phyloP scores from a whole-genome alignment of 371 early-diverging fungal genomes.

The Rhizopus arrhizus region DNA sequence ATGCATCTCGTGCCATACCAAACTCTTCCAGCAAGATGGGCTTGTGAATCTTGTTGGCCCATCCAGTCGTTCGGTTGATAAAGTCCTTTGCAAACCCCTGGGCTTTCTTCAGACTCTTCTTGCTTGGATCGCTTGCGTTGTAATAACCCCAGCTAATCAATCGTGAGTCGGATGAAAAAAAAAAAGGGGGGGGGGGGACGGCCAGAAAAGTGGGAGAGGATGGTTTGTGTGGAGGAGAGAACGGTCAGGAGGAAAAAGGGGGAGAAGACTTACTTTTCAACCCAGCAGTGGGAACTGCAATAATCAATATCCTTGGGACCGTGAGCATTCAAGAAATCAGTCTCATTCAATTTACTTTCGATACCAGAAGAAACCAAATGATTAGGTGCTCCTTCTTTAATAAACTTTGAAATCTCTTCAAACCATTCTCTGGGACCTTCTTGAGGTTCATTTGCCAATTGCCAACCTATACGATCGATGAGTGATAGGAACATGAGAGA shows the following conservation, averaged over 20 bases:
- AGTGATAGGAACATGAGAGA: too few relatives aligned
- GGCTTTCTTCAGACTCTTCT: constrained; percentile 21
- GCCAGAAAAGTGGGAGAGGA: neutral
- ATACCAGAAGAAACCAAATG: constrained; percentile 60
- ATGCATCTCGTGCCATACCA: constrained; percentile 60
- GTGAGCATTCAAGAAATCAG: constrained; percentile 56
- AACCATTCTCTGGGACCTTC: constrained; percentile 50
- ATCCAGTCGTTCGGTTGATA: constrained; percentile 34
- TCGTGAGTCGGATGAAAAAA: neutral
- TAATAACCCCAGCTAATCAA: constrained; percentile 51
- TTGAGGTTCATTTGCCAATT: constrained; percentile 51
- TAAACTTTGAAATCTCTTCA: constrained; percentile 45
- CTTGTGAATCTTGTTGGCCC: constrained; percentile 48
- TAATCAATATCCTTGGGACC: constrained; percentile 48
- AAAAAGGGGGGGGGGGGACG: constrained; percentile 1
- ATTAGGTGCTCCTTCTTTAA: constrained; percentile 48
- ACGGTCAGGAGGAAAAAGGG: neutral
- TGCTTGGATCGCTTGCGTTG: constrained; percentile 36
- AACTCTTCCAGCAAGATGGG: constrained; percentile 63
- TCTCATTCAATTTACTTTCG: constrained; percentile 53
- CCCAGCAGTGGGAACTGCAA: constrained; percentile 61
- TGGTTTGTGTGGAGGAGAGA: neutral
- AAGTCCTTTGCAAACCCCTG: constrained; percentile 33
- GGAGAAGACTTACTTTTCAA: constrained; percentile 48
- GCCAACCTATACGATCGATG: constrained; percentile 35